phyloP scores from a whole-genome alignment of 2,329 filamentous ascomycete genomes.

The Botryotinia globosa region DNA sequence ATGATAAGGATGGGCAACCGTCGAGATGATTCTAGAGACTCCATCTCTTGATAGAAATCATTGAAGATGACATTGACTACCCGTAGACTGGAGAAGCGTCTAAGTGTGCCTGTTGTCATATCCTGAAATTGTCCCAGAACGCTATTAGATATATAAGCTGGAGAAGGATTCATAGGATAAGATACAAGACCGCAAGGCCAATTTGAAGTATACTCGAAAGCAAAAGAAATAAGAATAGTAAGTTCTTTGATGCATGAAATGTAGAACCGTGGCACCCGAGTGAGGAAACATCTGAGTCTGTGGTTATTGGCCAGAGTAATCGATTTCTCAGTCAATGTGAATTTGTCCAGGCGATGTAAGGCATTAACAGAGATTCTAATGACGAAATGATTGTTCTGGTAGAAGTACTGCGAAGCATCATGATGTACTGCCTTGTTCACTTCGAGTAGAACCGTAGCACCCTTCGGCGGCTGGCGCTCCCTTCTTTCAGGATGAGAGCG shows the following conservation, averaged over 20 bases:
- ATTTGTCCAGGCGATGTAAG: not conserved
- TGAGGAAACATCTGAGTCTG: not conserved
- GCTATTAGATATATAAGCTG: not conserved
- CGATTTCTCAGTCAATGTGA: not conserved
- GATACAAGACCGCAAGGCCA: too few species aligned
- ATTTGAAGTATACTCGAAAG: too few species aligned
- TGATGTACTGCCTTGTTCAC: not conserved
- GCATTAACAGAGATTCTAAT: not conserved
- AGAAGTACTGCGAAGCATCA: not conserved
- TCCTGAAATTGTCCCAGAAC: not conserved
- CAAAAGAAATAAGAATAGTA: not conserved
- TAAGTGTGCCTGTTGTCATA: not conserved
- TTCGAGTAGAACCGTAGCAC: too few species aligned
- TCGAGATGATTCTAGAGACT: too few species aligned
- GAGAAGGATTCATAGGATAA: not conserved
- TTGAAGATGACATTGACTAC: not conserved
- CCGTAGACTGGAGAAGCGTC: not conserved
- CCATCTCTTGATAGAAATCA: not conserved
- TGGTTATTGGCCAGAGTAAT: not conserved
- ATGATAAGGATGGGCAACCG: not conserved
- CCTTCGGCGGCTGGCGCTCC: not conserved
- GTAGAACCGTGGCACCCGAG: not conserved
- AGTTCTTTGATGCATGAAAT: too few species aligned
- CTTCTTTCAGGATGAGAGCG: not conserved
- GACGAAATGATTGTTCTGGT: not conserved